Evolutionary conservation across 768 basidiomycete genomes (phyloP).

Genomic region (Tulasnella calospora): DNA sequence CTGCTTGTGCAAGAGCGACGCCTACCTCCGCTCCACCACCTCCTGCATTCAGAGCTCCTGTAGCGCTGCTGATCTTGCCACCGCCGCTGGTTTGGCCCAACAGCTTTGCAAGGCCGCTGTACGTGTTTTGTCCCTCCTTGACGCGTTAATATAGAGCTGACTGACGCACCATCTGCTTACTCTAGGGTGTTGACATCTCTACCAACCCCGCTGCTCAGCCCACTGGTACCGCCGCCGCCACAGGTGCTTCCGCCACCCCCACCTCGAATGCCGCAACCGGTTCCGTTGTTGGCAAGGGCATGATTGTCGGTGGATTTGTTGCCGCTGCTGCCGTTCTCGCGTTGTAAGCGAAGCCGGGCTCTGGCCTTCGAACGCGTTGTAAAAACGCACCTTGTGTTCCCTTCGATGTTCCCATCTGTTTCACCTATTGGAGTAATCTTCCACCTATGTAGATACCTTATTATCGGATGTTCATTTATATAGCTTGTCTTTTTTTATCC

Average conservation of each 20-base stretch:
- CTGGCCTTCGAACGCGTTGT: not conserved
- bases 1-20: conserved; percentile 54
- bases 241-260: not conserved
- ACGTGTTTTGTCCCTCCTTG: not conserved
- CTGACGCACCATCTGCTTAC: not conserved
- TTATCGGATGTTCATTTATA: not conserved
- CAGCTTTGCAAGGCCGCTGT: conserved; percentile 10
- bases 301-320: not conserved
- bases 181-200: conserved; percentile 13
- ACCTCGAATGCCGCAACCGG: not conserved
- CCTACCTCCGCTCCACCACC: conserved; percentile 11
- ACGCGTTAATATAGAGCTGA: too few species aligned
- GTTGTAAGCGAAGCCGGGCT: not conserved
- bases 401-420: not conserved
- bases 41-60: not conserved
- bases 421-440: not conserved
- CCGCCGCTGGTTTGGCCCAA: not conserved
- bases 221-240: not conserved
- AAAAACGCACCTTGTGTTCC: not conserved
- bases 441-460: not conserved
- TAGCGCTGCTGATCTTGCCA: conserved; percentile 6
- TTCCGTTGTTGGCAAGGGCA: not conserved
- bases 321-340: conserved; percentile 2
- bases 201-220: conserved; percentile 5
- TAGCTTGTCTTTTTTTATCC: conserved; percentile 14